Evolutionary conservation across 805 yeast genomes (phyloP).

Genomic region (Danielozyma ontarioensis): DNA sequence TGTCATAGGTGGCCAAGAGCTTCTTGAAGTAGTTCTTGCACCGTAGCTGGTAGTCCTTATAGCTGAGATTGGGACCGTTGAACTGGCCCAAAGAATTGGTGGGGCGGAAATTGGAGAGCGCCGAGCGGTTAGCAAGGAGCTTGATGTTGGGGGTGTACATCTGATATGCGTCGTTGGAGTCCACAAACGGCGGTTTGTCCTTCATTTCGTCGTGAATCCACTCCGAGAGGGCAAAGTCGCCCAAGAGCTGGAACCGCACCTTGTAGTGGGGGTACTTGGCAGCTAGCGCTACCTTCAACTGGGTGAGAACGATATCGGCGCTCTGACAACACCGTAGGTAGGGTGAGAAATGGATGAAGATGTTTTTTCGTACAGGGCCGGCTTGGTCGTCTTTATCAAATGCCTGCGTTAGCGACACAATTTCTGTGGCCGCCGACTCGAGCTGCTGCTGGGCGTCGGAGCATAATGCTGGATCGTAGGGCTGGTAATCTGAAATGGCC

Average conservation of each 20-base stretch:
- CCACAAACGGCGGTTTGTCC: constrained; percentile 37
- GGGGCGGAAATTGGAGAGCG: constrained; percentile 38
- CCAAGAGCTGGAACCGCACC: constrained; percentile 32
- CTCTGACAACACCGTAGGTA: constrained; percentile 41
- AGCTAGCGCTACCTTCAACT: constrained; percentile 18
- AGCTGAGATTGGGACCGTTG: constrained; percentile 37
- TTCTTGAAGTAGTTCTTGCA: constrained; percentile 36
- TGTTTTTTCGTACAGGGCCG: constrained; percentile 19
- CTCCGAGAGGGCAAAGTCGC: constrained; percentile 42
- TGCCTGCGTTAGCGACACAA: constrained; percentile 16
- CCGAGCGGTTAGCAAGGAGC: constrained; percentile 24
- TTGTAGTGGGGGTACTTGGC: constrained; percentile 23
- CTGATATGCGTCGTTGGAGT: constrained; percentile 41
- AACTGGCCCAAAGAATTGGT: constrained; percentile 37
- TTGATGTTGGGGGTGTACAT: constrained; percentile 42
- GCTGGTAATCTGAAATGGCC: constrained; percentile 24
- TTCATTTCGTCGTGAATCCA: constrained; percentile 43
- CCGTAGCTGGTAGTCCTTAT: constrained; percentile 33
- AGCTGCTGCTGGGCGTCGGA: constrained; percentile 22
- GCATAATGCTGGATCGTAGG: constrained; percentile 36
- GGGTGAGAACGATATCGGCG: constrained; percentile 33
- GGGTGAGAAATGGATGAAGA: constrained; percentile 38
- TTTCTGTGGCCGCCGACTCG: constrained; percentile 22
- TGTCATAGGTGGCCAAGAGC: constrained; percentile 39
- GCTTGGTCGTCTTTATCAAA: constrained; percentile 10